Evolutionary conservation across 192 early-diverging fungal species (phyloP).

Genomic region (Spinellus fusiger): DNA sequence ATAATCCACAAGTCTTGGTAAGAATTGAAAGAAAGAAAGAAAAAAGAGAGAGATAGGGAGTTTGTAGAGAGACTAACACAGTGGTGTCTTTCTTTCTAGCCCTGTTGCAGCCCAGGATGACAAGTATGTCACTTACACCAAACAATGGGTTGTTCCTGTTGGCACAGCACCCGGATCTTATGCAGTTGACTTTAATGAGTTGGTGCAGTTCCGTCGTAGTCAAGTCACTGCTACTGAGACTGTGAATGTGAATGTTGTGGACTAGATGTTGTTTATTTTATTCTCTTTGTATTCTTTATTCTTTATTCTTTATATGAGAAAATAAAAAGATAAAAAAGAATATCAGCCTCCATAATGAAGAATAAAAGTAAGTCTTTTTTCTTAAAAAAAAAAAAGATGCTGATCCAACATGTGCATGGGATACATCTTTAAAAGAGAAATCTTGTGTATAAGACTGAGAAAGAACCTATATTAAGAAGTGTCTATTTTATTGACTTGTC

Average conservation of each 20-base stretch:
- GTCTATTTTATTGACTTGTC: no score
- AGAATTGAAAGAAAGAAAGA: no score
- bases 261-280: conserved; percentile 9
- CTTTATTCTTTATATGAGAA: no score
- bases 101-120: conserved; percentile 15
- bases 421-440: no score
- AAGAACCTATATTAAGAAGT: no score
- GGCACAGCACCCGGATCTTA: conserved; percentile 28
- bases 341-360: no score
- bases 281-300: not conserved
- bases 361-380: no score
- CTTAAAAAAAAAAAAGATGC: no score
- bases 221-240: conserved; percentile 19
- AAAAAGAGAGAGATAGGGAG: no score
- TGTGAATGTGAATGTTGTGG: conserved; percentile 24
- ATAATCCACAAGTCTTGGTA: conserved; percentile 15
- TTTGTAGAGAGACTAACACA: not conserved
- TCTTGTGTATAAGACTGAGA: no score
- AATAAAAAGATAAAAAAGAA: no score
- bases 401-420: no score
- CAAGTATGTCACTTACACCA: conserved; percentile 21
- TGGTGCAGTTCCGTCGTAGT: conserved; percentile 8
- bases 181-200: conserved; percentile 18
- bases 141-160: conserved; percentile 14
- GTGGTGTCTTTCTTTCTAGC: not conserved